phyloP scores from a whole-genome alignment of 352 stramenopile genomes.

The Phytopythium delawarense region DNA sequence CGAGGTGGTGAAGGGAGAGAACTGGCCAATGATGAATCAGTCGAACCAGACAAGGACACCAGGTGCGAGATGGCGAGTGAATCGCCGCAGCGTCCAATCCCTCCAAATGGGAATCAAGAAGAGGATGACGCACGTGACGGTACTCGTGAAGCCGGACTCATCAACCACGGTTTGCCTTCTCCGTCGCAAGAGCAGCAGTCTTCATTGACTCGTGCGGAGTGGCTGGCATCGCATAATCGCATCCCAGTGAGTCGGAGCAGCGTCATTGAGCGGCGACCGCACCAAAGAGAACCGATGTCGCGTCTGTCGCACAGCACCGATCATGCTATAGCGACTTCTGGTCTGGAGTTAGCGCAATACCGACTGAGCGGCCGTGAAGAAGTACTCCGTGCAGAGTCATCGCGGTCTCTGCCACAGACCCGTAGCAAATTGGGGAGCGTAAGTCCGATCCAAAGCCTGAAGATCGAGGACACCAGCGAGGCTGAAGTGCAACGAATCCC shows the following conservation, averaged over 20 bases:
- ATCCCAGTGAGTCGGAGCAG: slow-evolving; percentile 2
- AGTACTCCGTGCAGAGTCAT: background rate
- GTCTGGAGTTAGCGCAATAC: background rate
- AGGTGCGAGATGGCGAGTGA: background rate
- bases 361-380: background rate
- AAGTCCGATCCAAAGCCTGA: background rate
- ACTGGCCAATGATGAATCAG: too few species aligned
- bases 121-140: background rate
- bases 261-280: background rate
- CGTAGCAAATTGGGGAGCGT: background rate
- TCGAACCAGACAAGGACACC: background rate
- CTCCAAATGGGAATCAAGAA: background rate
- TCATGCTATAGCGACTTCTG: background rate
- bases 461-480: too few species aligned
- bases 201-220: background rate
- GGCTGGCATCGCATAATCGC: background rate
- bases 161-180: background rate
- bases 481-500: too few species aligned
- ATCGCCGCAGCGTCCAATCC: too few species aligned
- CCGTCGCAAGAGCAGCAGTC: background rate
- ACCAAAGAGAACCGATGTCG: background rate
- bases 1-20: background rate
- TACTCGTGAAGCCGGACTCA: background rate
- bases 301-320: background rate
- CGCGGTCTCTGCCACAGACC: background rate